Conservation (phyloP, 1,139 yeast species). For the Wickerhamiella pararugosa region DNA sequence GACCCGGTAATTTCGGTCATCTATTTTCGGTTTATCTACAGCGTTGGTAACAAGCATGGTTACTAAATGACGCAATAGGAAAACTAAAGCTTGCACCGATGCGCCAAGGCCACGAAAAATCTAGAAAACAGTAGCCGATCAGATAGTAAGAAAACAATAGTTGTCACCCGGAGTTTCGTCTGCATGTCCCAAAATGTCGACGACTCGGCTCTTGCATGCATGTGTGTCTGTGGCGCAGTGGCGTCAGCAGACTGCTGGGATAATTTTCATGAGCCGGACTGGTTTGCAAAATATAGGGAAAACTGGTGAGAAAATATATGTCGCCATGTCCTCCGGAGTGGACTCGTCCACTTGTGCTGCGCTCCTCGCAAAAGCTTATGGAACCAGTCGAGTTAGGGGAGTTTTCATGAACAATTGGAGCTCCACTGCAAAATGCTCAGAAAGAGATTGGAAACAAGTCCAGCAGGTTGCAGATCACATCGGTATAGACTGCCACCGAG, state of each 20-base stretch:
- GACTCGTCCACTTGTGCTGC: slow-evolving; percentile 89
- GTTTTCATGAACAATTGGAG: slow-evolving; percentile 92
- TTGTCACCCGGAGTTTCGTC: no score
- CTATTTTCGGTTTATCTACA: slow-evolving; percentile 29
- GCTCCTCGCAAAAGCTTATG: slow-evolving; percentile 36
- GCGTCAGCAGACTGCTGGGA: background rate
- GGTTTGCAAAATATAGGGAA: slow-evolving; percentile 7
- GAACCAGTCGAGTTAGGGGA: slow-evolving; percentile 44
- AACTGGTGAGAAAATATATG: slow-evolving; percentile 42
- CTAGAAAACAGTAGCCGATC: no score
- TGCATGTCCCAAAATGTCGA: no score
- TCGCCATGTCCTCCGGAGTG: slow-evolving; percentile 96
- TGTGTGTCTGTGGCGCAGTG: background rate
- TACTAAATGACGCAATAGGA: background rate
- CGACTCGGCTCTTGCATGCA: background rate
- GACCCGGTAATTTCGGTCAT: slow-evolving; percentile 60
- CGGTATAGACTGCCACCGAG: slow-evolving; percentile 54
- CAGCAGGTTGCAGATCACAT: slow-evolving; percentile 44
- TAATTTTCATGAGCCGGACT: background rate
- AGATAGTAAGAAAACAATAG: no score
- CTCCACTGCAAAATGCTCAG: slow-evolving; percentile 56
- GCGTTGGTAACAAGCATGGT: slow-evolving; percentile 6
- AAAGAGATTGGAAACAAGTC: slow-evolving; percentile 81
- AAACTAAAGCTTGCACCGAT: no score
- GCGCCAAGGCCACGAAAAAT: no score